phyloP scores from a whole-genome alignment of 176 grass and related monocot genomes.

The Zoysia pacifica region DNA sequence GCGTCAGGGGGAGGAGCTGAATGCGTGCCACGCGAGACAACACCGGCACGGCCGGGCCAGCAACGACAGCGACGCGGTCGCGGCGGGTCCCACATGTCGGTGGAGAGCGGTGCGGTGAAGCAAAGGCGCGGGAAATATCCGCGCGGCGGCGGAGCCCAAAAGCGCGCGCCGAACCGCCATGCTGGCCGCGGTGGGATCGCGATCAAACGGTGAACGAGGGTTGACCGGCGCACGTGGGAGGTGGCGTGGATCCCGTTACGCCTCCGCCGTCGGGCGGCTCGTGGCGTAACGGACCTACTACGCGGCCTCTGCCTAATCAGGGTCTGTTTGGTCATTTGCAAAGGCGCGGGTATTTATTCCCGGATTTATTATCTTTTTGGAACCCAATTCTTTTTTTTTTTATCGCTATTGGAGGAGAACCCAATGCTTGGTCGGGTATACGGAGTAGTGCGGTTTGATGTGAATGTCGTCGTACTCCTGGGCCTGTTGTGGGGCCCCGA shows the following conservation, averaged over 20 bases:
- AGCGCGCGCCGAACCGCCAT: background rate
- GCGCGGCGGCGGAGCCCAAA: background rate
- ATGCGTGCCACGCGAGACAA: background rate
- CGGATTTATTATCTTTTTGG: no score
- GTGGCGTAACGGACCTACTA: background rate
- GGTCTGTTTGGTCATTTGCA: no score
- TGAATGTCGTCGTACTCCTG: background rate
- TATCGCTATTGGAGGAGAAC: no score
- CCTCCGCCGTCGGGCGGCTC: background rate
- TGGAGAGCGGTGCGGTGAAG: background rate
- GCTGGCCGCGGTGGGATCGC: background rate
- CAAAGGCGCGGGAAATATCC: constrained; percentile 6
- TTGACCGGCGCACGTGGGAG: background rate
- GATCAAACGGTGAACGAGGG: constrained; percentile 1
- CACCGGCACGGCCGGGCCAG: background rate
- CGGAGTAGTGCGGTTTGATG: background rate
- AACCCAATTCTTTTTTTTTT: no score
- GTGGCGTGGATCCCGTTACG: background rate
- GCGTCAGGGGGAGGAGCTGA: no score
- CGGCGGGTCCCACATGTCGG: background rate
- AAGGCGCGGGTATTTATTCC: no score
- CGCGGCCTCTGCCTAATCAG: no score
- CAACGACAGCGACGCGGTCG: background rate
- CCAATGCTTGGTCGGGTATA: background rate
- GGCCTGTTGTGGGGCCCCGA: background rate